These are phyloP conservation scores for Zizania latifolia DNA, from an alignment of 176 grass and related monocot species.

Conservation along the genomic window DNA sequence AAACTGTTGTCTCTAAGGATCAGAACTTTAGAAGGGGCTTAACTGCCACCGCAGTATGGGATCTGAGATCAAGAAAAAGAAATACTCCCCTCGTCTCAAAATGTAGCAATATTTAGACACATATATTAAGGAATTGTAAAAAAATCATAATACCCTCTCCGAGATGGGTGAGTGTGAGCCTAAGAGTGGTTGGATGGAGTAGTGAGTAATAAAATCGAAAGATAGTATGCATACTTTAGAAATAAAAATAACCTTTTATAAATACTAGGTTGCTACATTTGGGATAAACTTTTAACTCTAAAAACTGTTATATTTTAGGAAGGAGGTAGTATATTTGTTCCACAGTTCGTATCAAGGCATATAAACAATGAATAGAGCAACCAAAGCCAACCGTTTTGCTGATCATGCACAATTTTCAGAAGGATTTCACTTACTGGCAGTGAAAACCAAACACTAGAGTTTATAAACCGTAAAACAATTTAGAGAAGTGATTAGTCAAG, in stretches of 20 bases:
- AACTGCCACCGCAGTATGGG: slow-evolving; percentile 73
- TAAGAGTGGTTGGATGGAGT: no score
- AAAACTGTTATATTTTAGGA: no score
- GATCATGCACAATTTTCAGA: slow-evolving; percentile 9
- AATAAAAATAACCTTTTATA: no score
- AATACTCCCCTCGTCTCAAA: no score
- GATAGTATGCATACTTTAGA: no score
- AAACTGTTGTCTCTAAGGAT: slow-evolving; percentile 65
- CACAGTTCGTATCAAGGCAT: background rate
- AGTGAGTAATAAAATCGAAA: no score
- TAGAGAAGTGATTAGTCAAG: background rate
- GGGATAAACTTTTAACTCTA: no score
- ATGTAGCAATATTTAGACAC: no score
- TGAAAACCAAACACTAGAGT: background rate
- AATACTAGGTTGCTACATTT: no score
- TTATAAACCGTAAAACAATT: background rate
- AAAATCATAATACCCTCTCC: no score
- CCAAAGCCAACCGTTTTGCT: background rate
- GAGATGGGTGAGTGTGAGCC: no score
- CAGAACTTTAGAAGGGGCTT: slow-evolving; percentile 83
- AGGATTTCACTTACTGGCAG: background rate
- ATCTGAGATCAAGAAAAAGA: slow-evolving; percentile 54
- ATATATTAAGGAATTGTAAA: no score
- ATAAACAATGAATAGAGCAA: background rate
- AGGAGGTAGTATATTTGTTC: background rate